These are phyloP conservation scores for Zygotorulaspora chibaensis DNA, from an alignment of 805 yeast genomes.

Conservation along the genomic window DNA sequence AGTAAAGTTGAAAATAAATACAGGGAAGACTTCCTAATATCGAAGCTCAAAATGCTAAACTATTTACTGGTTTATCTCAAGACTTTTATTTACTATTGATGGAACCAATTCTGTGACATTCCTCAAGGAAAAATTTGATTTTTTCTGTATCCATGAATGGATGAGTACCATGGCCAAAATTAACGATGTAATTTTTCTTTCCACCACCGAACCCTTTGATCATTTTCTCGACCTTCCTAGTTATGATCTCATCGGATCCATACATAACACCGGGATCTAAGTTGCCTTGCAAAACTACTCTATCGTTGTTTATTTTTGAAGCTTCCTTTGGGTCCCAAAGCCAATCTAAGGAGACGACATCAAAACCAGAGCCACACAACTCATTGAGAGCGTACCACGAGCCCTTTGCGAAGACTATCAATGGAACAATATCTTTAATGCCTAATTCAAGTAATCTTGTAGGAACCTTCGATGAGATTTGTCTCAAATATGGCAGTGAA, in stretches of 20 bases:
- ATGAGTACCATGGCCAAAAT: slow-evolving; percentile 97
- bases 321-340: slow-evolving; percentile 80
- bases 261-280: slow-evolving; percentile 93
- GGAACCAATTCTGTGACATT: slow-evolving; percentile 76
- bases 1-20: not conserved
- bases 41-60: no score
- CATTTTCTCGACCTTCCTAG: slow-evolving; percentile 81
- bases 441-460: slow-evolving; percentile 67
- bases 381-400: slow-evolving; percentile 95
- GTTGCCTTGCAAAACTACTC: slow-evolving; percentile 90
- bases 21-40: not conserved
- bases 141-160: slow-evolving; percentile 96
- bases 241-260: slow-evolving; percentile 78
- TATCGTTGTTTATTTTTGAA: slow-evolving; percentile 62
- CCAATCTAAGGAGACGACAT: slow-evolving; percentile 94
- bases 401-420: slow-evolving; percentile 90
- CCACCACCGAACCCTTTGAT: slow-evolving; percentile 92
- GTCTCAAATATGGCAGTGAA: slow-evolving; percentile 80
- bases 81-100: slow-evolving; percentile 21
- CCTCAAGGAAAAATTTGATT: slow-evolving; percentile 77
- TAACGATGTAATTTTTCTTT: slow-evolving; percentile 82
- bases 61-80: no score
- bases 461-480: slow-evolving; percentile 68
- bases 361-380: slow-evolving; percentile 74
- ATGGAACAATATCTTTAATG: slow-evolving; percentile 65